Evolutionary conservation across 306 rosid species (phyloP).

Genomic region (Dicorynia guianensis): DNA sequence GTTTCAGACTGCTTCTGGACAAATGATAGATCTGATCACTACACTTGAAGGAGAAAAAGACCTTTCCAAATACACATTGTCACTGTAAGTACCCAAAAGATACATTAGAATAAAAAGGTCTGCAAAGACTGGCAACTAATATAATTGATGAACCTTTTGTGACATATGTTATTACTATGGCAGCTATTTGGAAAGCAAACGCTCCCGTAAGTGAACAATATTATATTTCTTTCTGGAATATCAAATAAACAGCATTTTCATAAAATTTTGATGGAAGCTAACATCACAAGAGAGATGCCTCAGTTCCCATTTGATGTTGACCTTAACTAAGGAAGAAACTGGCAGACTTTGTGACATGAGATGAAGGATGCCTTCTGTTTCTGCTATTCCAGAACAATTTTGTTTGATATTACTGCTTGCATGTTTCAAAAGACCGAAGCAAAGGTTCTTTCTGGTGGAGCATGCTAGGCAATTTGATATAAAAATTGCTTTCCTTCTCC

Average conservation of each 20-base stretch:
- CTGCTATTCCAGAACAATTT: constrained; percentile 2
- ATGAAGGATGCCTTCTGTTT: constrained; percentile 33
- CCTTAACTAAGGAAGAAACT: not conserved
- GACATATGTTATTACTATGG: constrained; percentile 1
- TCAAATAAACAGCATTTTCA: not conserved
- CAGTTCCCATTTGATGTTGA: constrained; percentile 6
- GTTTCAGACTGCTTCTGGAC: constrained; percentile 96
- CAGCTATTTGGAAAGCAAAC: constrained; percentile 8
- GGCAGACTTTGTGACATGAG: constrained; percentile 12
- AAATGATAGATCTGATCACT: constrained; percentile 94
- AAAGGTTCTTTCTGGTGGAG: constrained; percentile 3
- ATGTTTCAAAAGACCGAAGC: constrained; percentile 17
- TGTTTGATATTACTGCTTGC: constrained; percentile 7
- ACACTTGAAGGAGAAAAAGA: constrained; percentile 93
- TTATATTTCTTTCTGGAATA: constrained; percentile 14
- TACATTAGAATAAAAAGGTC: not conserved
- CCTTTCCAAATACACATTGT: constrained; percentile 77
- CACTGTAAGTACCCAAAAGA: constrained; percentile 67
- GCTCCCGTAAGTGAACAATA: constrained; percentile 18
- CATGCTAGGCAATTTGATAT: constrained; percentile 6
- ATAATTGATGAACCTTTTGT: constrained; percentile 22
- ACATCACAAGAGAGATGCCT: constrained; percentile 17
- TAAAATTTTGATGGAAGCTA: not conserved
- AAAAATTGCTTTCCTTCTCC: constrained; percentile 29
- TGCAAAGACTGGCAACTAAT: not conserved